Base-by-base conservation (phyloP, 805 yeast genomes). In the Metschnikowia amazonensis region DNA sequence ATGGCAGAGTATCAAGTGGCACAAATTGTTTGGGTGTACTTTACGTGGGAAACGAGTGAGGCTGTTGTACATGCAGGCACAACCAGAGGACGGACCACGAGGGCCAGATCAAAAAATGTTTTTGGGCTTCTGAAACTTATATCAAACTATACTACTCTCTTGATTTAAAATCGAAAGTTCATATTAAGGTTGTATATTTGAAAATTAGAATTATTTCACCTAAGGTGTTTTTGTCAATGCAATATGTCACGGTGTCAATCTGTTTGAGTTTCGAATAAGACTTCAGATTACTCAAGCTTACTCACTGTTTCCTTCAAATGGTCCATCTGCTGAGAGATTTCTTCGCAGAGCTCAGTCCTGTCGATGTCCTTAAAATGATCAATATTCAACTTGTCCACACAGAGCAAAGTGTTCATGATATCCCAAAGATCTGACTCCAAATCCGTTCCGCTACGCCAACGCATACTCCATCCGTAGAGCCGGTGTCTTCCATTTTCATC, bases 341-440 rank as follows among this genome's bases (percentile, higher is more conserved):
- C 85, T 17, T 53, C 51, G 58, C 86, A 81, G 17, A 80, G 66
- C 8, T 67, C 75, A 2, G 52, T 51, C 32, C 74, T 59, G 47
- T 65, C 64, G 14, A 74, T 66, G 3, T 70, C 66, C 24, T 67
- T 62, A 54, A 76, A 79, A 8, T 70, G 66, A 11, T 69, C 71
- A 8, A 80, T 60, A 9, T 74, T 62, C 32, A 79, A 59, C 29
- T 73, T 66, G 45, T 72, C 52, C 31, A 77, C 80, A 59, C 87
- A 81, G 13, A 81, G 59, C 33, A 80, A 65, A 48, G 68, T 68
- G 40, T 72, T 66, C 84, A 81, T 79, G 44, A 74, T 74, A 44
- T 67, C 62, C 85, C 86, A 81, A 51, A 77, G 80, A n/a, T 70
- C 68, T 34, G 72, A 63, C 55, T 80, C 86, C 56, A 80, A 77